These are phyloP conservation scores for Marasmius sp. DNA, from an alignment of 1,284 basidiomycete genomes.

Conservation along the genomic window DNA sequence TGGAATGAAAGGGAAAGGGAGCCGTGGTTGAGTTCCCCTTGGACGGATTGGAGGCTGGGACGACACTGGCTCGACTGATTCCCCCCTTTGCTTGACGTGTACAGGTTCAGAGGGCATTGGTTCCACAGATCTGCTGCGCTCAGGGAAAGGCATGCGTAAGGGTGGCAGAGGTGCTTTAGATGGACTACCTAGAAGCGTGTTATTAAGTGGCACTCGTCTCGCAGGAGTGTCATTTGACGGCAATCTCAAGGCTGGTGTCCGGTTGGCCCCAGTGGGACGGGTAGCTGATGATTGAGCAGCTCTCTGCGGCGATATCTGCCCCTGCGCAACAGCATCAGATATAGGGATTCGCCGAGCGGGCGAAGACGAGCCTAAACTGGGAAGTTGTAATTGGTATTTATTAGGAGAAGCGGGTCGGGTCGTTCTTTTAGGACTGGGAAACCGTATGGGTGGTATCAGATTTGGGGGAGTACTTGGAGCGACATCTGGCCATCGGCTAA, in stretches of 20 bases:
- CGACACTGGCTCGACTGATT: slow-evolving; percentile 26
- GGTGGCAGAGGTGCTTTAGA: slow-evolving; percentile 14
- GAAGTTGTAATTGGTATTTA: slow-evolving; percentile 30
- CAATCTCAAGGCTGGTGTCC: slow-evolving; percentile 25
- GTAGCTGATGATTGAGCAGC: slow-evolving; percentile 24
- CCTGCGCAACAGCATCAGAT: slow-evolving; percentile 45
- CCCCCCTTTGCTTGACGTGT: slow-evolving; percentile 25
- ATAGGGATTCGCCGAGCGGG: slow-evolving; percentile 64
- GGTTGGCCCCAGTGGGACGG: slow-evolving; percentile 5
- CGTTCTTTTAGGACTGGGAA: slow-evolving; percentile 22
- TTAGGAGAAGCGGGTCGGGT: slow-evolving; percentile 27
- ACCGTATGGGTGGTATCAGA: slow-evolving; percentile 28
- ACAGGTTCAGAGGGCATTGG: slow-evolving; percentile 23
- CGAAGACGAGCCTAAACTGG: slow-evolving; percentile 40
- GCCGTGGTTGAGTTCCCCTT: slow-evolving; percentile 14
- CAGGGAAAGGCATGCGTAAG: slow-evolving; percentile 3
- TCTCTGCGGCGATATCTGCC: slow-evolving; percentile 50
- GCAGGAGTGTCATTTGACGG: slow-evolving; percentile 53
- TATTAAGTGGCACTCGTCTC: slow-evolving; percentile 46
- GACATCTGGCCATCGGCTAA: slow-evolving; percentile 10
- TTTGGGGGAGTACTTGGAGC: slow-evolving; percentile 24
- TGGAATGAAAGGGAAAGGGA: slow-evolving; percentile 46
- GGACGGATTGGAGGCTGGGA: neutral
- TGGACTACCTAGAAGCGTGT: slow-evolving; percentile 25
- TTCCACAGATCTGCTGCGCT: slow-evolving; percentile 36